Conservation (phyloP, 306 rosid genomes). For the Sicyos edulis region DNA sequence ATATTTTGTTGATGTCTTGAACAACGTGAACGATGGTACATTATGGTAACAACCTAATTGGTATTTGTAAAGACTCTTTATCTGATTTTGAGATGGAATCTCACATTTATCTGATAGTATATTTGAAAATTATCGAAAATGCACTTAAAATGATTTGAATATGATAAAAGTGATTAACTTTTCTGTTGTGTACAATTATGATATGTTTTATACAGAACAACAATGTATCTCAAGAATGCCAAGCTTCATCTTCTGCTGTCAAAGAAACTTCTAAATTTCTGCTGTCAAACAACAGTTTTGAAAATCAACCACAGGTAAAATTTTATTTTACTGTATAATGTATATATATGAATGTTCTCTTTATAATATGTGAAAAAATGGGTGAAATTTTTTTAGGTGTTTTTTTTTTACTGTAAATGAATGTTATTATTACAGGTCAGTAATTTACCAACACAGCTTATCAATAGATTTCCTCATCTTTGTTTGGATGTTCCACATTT, state of each 20-base stretch:
- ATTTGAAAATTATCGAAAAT: too few relatives aligned
- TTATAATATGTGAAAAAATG: background rate
- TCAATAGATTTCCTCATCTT: constrained; percentile 34
- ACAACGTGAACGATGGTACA: too few relatives aligned
- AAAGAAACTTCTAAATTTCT: background rate
- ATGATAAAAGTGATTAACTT: too few relatives aligned
- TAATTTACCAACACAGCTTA: constrained; percentile 20
- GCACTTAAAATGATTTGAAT: too few relatives aligned
- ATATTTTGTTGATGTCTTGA: too few relatives aligned
- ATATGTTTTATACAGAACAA: too few relatives aligned
- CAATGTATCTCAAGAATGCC: background rate
- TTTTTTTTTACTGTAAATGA: background rate
- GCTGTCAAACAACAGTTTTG: background rate
- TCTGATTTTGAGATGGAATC: too few relatives aligned
- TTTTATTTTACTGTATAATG: background rate
- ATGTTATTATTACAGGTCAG: constrained; percentile 8
- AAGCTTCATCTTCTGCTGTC: background rate
- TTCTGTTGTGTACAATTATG: too few relatives aligned
- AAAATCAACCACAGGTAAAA: constrained; percentile 13
- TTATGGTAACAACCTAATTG: too few relatives aligned
- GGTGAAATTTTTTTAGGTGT: background rate
- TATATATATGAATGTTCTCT: background rate
- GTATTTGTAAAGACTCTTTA: too few relatives aligned
- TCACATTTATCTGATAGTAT: too few relatives aligned
- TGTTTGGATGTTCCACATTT: constrained; percentile 32